phyloP scores from a whole-genome alignment of 1,284 basidiomycete genomes.

The Irpex lacteus region DNA sequence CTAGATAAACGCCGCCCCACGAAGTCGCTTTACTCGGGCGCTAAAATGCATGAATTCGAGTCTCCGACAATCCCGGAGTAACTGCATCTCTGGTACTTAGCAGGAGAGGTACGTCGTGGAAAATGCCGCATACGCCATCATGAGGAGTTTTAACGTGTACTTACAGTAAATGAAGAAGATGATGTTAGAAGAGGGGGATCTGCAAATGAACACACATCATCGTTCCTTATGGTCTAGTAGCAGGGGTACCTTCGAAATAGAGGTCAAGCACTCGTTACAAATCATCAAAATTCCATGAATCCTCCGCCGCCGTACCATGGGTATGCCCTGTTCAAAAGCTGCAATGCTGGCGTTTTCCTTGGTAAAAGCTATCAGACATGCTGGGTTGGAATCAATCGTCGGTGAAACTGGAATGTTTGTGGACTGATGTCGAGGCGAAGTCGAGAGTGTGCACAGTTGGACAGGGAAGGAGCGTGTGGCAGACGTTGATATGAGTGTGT shows the following conservation, averaged over 20 bases:
- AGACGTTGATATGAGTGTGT: background rate
- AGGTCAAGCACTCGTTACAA: no score
- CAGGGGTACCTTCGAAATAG: no score
- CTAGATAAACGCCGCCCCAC: background rate
- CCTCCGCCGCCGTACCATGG: no score
- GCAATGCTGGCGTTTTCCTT: background rate
- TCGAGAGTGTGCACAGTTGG: background rate
- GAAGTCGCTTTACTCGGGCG: background rate
- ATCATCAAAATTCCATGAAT: no score
- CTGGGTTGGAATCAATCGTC: background rate
- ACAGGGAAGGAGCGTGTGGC: background rate
- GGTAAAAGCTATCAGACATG: background rate
- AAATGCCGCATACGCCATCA: no score
- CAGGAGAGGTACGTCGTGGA: no score
- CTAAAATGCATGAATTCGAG: background rate
- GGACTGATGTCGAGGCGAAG: background rate
- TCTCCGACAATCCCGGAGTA: background rate
- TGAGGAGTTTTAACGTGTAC: background rate
- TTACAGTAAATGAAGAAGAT: background rate
- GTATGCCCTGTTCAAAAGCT: background rate
- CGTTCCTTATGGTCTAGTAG: no score
- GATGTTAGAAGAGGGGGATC: background rate
- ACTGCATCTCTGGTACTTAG: background rate
- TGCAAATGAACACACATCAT: no score
- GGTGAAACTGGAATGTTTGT: background rate